Conservation (phyloP, 2,329 filamentous ascomycete species). For the Diaporthe australafricana region DNA sequence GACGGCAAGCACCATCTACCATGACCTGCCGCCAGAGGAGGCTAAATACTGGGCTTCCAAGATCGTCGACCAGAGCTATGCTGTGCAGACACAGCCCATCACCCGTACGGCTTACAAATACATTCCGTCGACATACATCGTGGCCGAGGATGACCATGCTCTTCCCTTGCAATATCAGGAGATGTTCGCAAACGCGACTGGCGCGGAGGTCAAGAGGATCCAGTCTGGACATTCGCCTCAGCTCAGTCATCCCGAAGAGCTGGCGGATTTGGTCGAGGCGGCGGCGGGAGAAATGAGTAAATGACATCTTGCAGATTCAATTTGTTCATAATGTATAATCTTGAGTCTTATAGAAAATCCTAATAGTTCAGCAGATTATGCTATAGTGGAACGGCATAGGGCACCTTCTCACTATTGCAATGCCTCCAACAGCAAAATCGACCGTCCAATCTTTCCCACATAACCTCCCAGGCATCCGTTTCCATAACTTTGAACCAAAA, state of each 20-base stretch:
- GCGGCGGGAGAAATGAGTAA: too few relatives aligned
- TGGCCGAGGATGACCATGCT: constrained; percentile 38
- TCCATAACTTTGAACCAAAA: constrained; percentile 25
- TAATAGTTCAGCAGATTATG: background rate
- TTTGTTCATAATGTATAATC: too few relatives aligned
- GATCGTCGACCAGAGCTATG: constrained; percentile 34
- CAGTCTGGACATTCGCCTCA: constrained; percentile 11
- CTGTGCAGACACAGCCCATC: constrained; percentile 36
- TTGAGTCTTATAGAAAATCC: background rate
- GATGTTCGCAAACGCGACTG: background rate
- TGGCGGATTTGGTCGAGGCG: background rate
- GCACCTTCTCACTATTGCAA: background rate
- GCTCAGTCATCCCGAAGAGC: background rate
- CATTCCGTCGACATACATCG: constrained; percentile 41
- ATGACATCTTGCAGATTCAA: too few relatives aligned
- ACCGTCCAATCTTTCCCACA: constrained; percentile 2
- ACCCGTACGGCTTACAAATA: constrained; percentile 38
- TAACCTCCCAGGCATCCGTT: background rate
- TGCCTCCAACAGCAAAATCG: background rate
- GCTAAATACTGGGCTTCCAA: constrained; percentile 37
- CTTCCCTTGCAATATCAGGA: constrained; percentile 31
- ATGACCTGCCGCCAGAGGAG: constrained; percentile 39
- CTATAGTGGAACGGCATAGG: background rate
- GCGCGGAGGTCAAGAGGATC: background rate
- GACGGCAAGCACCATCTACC: constrained; percentile 33